These are phyloP conservation scores for Chrysoporthe puriensis DNA, from an alignment of 2,329 filamentous ascomycete genomes.

Conservation along the genomic window DNA sequence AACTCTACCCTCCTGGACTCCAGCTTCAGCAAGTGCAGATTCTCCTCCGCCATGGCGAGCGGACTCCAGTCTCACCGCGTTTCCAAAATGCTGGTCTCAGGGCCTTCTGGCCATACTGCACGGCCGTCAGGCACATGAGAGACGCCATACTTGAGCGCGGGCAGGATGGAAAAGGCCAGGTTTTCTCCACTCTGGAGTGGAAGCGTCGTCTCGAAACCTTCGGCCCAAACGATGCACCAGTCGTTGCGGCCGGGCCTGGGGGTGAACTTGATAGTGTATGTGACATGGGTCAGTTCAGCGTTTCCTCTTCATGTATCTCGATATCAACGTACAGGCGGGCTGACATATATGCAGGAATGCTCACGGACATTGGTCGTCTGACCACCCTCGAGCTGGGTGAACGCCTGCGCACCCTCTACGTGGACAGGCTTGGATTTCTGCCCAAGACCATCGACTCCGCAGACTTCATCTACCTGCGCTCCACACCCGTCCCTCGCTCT, in stretches of 20 bases:
- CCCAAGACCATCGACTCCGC: constrained; percentile 56
- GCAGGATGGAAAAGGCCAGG: constrained; percentile 37
- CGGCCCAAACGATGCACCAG: constrained; percentile 68
- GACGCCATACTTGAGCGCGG: constrained; percentile 51
- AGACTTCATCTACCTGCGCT: constrained; percentile 71
- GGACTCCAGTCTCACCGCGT: constrained; percentile 83
- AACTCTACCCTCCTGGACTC: constrained; percentile 79
- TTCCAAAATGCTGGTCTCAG: constrained; percentile 78
- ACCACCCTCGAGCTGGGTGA: constrained; percentile 72
- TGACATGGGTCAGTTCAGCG: constrained; percentile 53
- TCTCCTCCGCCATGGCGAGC: constrained; percentile 77
- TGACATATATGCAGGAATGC: constrained; percentile 51
- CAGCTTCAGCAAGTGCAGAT: constrained; percentile 90
- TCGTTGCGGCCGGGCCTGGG: constrained; percentile 67
- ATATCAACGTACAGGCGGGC: neutral
- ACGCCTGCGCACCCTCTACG: constrained; percentile 71
- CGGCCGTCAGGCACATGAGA: constrained; percentile 71
- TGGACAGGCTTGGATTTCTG: constrained; percentile 75
- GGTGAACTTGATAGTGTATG: constrained; percentile 82
- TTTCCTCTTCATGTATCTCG: too few species aligned
- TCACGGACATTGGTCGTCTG: constrained; percentile 75
- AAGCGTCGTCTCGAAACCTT: constrained; percentile 83
- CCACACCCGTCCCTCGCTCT: constrained; percentile 75
- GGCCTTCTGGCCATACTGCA: constrained; percentile 88
- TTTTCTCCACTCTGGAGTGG: constrained; percentile 58